A percentile compares a stretch with the other conserved stretches of the same genome.
phyloP scores from a whole-genome alignment of 2,329 filamentous ascomycete genomes.

The Claviceps citrina region DNA sequence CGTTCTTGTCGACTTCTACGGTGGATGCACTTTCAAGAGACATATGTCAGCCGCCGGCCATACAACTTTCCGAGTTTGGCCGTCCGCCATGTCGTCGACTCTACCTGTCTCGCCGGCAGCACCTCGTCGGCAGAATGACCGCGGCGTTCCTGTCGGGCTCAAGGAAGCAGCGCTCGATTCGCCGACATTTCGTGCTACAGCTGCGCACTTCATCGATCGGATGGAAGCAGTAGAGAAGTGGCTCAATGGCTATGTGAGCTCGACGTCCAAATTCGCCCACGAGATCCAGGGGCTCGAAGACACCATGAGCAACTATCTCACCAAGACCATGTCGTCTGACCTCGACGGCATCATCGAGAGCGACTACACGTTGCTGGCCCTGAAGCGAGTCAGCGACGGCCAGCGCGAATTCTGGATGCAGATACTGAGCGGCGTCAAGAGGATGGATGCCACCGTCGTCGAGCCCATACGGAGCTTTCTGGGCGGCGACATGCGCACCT shows the following conservation, averaged over 20 bases:
- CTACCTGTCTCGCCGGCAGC: constrained; percentile 2
- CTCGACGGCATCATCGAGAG: constrained; percentile 82
- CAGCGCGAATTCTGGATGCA: constrained; percentile 78
- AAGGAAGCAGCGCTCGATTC: constrained; percentile 95
- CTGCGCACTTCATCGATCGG: constrained; percentile 79
- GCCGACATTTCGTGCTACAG: constrained; percentile 80
- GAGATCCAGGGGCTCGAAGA: constrained; percentile 62
- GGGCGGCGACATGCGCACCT: constrained; percentile 60
- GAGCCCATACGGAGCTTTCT: constrained; percentile 75
- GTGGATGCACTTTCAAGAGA: too few species aligned
- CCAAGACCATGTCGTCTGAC: constrained; percentile 58
- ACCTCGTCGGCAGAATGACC: constrained; percentile 12
- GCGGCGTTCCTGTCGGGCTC: constrained; percentile 58
- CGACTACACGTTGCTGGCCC: constrained; percentile 80
- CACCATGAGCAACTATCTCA: constrained; percentile 60
- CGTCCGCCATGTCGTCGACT: constrained; percentile 10
- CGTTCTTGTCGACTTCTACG: too few species aligned
- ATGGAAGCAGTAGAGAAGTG: constrained; percentile 82
- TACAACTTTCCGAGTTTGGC: neutral
- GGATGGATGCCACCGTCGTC: constrained; percentile 59
- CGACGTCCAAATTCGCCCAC: constrained; percentile 39
- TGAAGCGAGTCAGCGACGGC: constrained; percentile 73
- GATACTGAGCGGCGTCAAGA: constrained; percentile 57
- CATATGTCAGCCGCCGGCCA: too few species aligned
- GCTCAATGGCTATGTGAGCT: constrained; percentile 51